phyloP scores from a whole-genome alignment of 2,329 filamentous ascomycete genomes.

The Xylariaceae sp. region DNA sequence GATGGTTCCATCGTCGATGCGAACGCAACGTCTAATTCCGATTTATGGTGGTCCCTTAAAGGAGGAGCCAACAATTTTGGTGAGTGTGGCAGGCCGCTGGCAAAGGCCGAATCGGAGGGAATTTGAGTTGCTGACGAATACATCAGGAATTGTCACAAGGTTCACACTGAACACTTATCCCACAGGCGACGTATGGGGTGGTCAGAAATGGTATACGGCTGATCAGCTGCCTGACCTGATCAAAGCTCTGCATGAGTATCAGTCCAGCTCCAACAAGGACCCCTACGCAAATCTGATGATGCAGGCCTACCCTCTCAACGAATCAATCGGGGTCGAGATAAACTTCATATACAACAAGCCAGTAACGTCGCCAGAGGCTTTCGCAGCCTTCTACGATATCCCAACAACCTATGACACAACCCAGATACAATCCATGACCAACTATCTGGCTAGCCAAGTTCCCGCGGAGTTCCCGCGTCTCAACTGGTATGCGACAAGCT shows the following conservation, averaged over 20 bases:
- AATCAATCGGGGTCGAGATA: conserved; percentile 23
- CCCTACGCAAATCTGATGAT: conserved; percentile 30
- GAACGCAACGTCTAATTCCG: conserved; percentile 20
- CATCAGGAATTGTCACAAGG: conserved; percentile 24
- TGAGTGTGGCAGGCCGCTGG: conserved; percentile 10
- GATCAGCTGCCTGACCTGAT: conserved; percentile 25
- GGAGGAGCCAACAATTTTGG: conserved; percentile 28
- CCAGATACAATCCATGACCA: conserved; percentile 20
- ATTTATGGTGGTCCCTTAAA: conserved; percentile 27
- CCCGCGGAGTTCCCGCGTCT: conserved; percentile 22
- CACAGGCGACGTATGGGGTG: conserved; percentile 24
- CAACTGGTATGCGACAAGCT: conserved; percentile 28
- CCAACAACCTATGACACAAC: conserved; percentile 24
- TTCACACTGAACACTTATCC: conserved; percentile 26
- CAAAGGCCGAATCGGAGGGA: background rate
- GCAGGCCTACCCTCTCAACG: conserved; percentile 27
- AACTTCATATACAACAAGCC: conserved; percentile 30
- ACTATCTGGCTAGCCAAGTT: conserved; percentile 18
- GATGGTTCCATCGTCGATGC: conserved; percentile 26
- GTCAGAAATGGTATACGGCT: conserved; percentile 24
- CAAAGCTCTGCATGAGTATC: conserved; percentile 25
- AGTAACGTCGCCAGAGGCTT: conserved; percentile 22
- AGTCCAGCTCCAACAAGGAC: conserved; percentile 25
- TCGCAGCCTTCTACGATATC: conserved; percentile 27
- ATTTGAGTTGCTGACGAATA: conserved; percentile 10